phyloP scores from a whole-genome alignment of 169 alveolate species.

The Neospora caninum region DNA sequence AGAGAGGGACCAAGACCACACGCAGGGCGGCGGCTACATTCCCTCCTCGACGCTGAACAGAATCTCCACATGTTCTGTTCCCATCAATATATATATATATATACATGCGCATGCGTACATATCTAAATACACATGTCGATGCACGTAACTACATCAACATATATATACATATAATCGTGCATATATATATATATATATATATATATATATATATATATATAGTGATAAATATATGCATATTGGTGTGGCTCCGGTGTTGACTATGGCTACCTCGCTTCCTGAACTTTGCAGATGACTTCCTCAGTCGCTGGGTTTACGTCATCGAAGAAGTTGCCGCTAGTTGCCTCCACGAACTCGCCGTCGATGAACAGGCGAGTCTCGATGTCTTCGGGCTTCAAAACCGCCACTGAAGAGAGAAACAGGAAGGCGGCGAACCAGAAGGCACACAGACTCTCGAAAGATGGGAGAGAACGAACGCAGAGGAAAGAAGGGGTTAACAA shows the following conservation, averaged over 20 bases:
- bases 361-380: constrained; percentile 76
- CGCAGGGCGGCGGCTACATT: no score
- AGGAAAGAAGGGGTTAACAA: no score
- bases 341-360: constrained; percentile 77
- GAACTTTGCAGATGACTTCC: constrained; percentile 69
- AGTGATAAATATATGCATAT: no score
- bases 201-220: no score
- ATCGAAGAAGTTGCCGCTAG: constrained; percentile 64
- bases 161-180: no score
- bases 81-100: no score
- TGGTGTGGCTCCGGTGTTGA: not conserved
- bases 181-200: no score
- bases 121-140: no score
- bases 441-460: not conserved
- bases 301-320: constrained; percentile 82
- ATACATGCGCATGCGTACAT: not conserved
- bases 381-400: constrained; percentile 60
- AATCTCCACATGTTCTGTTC: no score
- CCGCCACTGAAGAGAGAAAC: constrained; percentile 23
- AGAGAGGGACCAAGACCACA: no score
- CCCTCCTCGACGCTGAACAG: no score
- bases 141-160: not conserved
- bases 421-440: not conserved
- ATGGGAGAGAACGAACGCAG: no score
- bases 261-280: constrained; percentile 71